phyloP scores from a whole-genome alignment of 768 basidiomycete genomes.

The Pisolithus orientalis region DNA sequence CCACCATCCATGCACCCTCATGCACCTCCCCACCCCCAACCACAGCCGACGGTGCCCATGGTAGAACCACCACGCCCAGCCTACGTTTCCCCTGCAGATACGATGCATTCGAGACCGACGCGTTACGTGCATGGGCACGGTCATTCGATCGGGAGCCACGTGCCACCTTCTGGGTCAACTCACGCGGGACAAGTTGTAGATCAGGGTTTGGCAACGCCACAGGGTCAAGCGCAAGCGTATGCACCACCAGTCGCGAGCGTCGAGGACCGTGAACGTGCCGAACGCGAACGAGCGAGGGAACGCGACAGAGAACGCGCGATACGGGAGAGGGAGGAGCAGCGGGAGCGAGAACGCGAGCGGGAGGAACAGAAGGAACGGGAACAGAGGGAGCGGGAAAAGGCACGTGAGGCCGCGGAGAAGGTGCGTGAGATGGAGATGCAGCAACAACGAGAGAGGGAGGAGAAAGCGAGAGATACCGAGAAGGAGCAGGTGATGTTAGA shows the following conservation, averaged over 20 bases:
- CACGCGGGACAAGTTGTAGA: neutral
- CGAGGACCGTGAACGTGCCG: conserved; percentile 16
- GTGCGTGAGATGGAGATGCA: neutral
- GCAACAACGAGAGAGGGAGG: conserved; percentile 1
- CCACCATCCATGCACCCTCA: neutral
- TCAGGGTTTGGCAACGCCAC: neutral
- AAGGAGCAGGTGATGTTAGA: conserved; percentile 18
- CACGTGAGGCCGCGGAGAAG: conserved; percentile 1
- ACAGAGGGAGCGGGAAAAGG: conserved; percentile 17
- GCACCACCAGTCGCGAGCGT: conserved; percentile 1
- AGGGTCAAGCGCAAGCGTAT: neutral
- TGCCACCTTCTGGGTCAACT: neutral
- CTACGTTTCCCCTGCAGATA: conserved; percentile 24
- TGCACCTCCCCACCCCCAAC: conserved; percentile 1
- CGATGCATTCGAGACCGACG: conserved; percentile 20
- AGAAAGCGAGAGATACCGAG: conserved; percentile 8
- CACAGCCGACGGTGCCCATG: conserved; percentile 7
- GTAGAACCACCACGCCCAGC: conserved; percentile 17
- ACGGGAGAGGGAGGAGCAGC: conserved; percentile 12
- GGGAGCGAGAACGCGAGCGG: conserved; percentile 18
- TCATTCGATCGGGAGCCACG: neutral
- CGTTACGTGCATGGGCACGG: conserved; percentile 6
- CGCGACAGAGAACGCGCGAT: conserved; percentile 16
- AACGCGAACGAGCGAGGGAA: conserved; percentile 16
- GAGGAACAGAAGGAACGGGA: conserved; percentile 15